phyloP scores from a whole-genome alignment of 345 rosid genomes.

The Jatropha curcas region DNA sequence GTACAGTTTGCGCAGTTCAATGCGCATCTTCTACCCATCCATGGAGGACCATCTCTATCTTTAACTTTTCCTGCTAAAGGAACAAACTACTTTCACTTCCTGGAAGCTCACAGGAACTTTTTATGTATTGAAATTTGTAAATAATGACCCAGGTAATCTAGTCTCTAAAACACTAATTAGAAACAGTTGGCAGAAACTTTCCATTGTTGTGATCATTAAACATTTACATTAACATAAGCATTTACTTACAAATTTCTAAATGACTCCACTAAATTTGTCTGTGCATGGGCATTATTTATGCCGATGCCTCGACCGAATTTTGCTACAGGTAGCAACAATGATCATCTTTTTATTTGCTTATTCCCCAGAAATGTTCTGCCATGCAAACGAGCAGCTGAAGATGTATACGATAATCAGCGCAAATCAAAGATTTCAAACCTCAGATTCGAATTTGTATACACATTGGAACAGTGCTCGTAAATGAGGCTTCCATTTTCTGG shows the following conservation, averaged over 20 bases:
- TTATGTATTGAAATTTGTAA: too few species aligned
- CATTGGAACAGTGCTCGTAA: slow-evolving; percentile 72
- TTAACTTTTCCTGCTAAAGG: not conserved
- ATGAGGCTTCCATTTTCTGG: slow-evolving; percentile 66
- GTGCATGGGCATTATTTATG: not conserved
- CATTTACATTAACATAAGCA: not conserved
- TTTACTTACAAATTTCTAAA: slow-evolving; percentile 4
- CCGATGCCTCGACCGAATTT: not conserved
- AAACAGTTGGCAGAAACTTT: not conserved
- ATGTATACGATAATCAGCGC: slow-evolving; percentile 39
- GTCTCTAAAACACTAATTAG: too few species aligned
- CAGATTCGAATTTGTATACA: slow-evolving; percentile 76
- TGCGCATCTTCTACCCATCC: not conserved
- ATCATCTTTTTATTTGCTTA: not conserved
- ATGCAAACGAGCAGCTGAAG: not conserved
- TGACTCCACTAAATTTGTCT: not conserved
- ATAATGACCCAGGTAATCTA: not conserved
- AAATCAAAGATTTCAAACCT: slow-evolving; percentile 90
- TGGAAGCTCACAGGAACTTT: not conserved
- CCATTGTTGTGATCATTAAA: not conserved
- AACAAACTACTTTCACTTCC: not conserved
- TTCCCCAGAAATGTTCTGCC: slow-evolving; percentile 1
- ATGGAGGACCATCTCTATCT: not conserved
- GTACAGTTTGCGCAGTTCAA: not conserved
- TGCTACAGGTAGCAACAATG: not conserved